Conservation (phyloP, 2,329 filamentous ascomycete genomes). For the Colletotrichum acutatum region DNA sequence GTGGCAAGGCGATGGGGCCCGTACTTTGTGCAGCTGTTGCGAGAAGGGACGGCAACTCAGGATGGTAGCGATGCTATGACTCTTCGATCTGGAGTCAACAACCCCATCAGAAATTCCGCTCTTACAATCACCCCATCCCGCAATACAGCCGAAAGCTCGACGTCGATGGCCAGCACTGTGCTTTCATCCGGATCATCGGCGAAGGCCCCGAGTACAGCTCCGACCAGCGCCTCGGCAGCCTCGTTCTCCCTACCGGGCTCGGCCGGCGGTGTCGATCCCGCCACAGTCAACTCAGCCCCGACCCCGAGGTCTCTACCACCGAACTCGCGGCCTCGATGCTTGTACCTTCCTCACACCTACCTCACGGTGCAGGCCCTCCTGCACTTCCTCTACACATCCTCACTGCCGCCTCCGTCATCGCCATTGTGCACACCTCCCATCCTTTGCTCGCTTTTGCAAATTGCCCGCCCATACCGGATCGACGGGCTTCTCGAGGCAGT, state of each 20-base stretch:
- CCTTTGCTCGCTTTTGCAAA: slow-evolving; percentile 91
- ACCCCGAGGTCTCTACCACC: slow-evolving; percentile 69
- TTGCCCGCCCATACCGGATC: slow-evolving; percentile 91
- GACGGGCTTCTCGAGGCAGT: slow-evolving; percentile 93
- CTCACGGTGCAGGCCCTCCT: slow-evolving; percentile 90
- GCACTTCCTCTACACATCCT: slow-evolving; percentile 93
- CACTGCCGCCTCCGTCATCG: slow-evolving; percentile 80
- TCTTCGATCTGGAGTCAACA: slow-evolving; percentile 71
- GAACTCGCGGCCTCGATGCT: slow-evolving; percentile 78
- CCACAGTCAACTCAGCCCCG: slow-evolving; percentile 65
- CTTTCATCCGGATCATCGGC: slow-evolving; percentile 52
- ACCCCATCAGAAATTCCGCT: slow-evolving; percentile 78
- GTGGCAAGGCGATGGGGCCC: slow-evolving; percentile 91
- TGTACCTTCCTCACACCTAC: slow-evolving; percentile 93
- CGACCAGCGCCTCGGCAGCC: slow-evolving; percentile 52
- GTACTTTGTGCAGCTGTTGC: slow-evolving; percentile 92
- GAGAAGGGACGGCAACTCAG: slow-evolving; percentile 79
- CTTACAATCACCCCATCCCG: slow-evolving; percentile 83
- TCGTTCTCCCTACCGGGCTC: slow-evolving; percentile 21
- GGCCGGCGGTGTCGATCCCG: slow-evolving; percentile 54
- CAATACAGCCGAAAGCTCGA: slow-evolving; percentile 58
- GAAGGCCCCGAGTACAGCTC: slow-evolving; percentile 56
- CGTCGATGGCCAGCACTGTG: slow-evolving; percentile 57
- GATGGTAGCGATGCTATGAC: slow-evolving; percentile 82
- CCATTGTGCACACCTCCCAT: slow-evolving; percentile 93